Conservation (phyloP, 2,329 filamentous ascomycete species). For the Colletotrichum zoysiae region DNA sequence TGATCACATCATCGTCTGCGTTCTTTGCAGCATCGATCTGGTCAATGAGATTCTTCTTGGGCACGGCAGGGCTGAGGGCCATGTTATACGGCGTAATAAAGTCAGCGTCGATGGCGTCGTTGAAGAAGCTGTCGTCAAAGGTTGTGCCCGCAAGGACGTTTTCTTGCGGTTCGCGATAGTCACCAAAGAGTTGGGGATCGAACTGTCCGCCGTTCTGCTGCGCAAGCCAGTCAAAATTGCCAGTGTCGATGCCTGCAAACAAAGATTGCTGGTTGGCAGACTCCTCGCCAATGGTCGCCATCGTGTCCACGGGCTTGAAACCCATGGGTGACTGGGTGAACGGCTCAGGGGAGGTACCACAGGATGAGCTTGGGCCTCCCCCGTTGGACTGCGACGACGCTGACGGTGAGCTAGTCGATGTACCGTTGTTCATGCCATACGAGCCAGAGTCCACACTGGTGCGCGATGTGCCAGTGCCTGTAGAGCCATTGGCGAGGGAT, state of each 20-base stretch:
- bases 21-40: conserved; percentile 83
- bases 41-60: conserved; percentile 79
- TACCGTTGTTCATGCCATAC: conserved; percentile 60
- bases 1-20: conserved; percentile 73
- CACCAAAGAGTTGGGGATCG: conserved; percentile 90
- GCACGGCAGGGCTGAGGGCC: conserved; percentile 57
- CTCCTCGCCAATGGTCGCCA: conserved; percentile 77
- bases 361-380: conserved; percentile 72
- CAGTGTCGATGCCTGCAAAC: conserved; percentile 60
- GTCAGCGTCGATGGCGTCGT: conserved; percentile 85
- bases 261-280: conserved; percentile 52
- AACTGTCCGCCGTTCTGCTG: conserved; percentile 88
- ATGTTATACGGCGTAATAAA: conserved; percentile 86
- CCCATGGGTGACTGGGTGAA: conserved; percentile 77
- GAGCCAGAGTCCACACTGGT: conserved; percentile 64
- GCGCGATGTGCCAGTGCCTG: conserved; percentile 58
- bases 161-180: conserved; percentile 91
- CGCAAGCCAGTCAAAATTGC: conserved; percentile 79
- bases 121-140: conserved; percentile 78
- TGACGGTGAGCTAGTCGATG: conserved; percentile 74
- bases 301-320: conserved; percentile 72
- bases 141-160: conserved; percentile 77
- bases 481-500: conserved; percentile 56
- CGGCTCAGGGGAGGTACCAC: conserved; percentile 83
- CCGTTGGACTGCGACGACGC: conserved; percentile 71